A percentile compares a stretch with the other conserved stretches of the same genome.
Evolutionary conservation across 129 eudicot species (phyloP).

Genomic region (Deinandra increscens): DNA sequence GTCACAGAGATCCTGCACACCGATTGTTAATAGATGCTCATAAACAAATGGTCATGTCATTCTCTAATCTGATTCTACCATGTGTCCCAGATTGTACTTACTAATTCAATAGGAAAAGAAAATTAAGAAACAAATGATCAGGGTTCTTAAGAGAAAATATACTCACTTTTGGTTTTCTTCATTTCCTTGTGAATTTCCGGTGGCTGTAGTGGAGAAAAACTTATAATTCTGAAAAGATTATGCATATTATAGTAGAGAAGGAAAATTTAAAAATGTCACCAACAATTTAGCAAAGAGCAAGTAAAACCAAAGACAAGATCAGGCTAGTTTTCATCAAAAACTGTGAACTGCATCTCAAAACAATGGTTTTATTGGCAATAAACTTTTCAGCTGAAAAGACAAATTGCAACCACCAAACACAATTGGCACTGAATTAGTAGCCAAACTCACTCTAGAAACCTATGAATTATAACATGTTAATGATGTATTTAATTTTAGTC

Average conservation of each 20-base stretch:
- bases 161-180: constrained; percentile 12
- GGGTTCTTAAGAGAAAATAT: background rate
- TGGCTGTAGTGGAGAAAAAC: constrained; percentile 5
- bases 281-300: background rate
- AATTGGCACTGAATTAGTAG: background rate
- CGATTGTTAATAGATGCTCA: background rate
- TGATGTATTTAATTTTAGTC: background rate
- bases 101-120: background rate
- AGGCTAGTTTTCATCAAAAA: background rate
- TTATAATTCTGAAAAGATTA: background rate
- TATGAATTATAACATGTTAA: background rate
- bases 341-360: background rate
- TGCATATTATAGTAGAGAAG: background rate
- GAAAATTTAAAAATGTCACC: background rate
- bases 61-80: background rate
- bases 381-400: background rate
- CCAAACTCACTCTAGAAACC: background rate
- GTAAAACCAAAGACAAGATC: background rate
- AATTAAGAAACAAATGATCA: background rate
- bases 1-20: constrained; percentile 68
- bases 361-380: background rate
- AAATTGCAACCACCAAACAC: background rate
- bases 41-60: background rate
- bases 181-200: background rate
- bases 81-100: background rate